These are phyloP conservation scores for Asterochloris erici DNA, from an alignment of 139 green algal species.

Conservation along the genomic window DNA sequence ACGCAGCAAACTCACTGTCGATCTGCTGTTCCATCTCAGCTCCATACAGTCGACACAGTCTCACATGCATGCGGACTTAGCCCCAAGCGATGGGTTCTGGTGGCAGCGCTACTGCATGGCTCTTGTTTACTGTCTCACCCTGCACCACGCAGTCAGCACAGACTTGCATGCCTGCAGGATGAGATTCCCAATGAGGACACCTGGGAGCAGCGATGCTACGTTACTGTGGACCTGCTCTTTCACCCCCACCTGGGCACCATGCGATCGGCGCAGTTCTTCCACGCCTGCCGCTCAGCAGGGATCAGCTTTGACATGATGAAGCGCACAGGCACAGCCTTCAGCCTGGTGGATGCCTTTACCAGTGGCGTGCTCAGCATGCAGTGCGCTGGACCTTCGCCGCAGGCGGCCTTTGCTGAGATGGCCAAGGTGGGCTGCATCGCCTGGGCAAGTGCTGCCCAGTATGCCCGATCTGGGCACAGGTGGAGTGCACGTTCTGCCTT, in stretches of 20 bases:
- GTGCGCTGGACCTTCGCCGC: background rate
- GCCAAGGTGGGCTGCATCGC: background rate
- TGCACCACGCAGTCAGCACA: too few relatives aligned
- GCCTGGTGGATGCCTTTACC: slow-evolving; percentile 11
- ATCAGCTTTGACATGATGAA: slow-evolving; percentile 27
- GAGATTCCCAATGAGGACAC: too few relatives aligned
- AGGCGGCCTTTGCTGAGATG: background rate
- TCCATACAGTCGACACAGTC: too few relatives aligned
- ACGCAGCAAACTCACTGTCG: too few relatives aligned
- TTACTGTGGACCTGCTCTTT: slow-evolving; percentile 14
- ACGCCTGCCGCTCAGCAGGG: slow-evolving; percentile 20
- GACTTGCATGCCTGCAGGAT: too few relatives aligned
- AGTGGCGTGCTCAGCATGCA: background rate
- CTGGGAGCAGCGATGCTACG: slow-evolving; percentile 20
- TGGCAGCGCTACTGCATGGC: too few relatives aligned
- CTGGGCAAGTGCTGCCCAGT: background rate
- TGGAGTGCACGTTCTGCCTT: background rate
- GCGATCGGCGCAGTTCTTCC: slow-evolving; percentile 22
- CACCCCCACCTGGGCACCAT: slow-evolving; percentile 17
- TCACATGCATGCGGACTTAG: too few relatives aligned
- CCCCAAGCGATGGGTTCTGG: too few relatives aligned
- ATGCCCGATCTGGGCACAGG: background rate
- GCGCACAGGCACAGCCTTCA: slow-evolving; percentile 16
- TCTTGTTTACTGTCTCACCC: too few relatives aligned
- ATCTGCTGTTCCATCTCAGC: too few relatives aligned